Evolutionary conservation across 768 basidiomycete species (phyloP), one percentile per base, ranked within the genome.

Genomic region (Rhodotorula kratochvilovae): DNA sequence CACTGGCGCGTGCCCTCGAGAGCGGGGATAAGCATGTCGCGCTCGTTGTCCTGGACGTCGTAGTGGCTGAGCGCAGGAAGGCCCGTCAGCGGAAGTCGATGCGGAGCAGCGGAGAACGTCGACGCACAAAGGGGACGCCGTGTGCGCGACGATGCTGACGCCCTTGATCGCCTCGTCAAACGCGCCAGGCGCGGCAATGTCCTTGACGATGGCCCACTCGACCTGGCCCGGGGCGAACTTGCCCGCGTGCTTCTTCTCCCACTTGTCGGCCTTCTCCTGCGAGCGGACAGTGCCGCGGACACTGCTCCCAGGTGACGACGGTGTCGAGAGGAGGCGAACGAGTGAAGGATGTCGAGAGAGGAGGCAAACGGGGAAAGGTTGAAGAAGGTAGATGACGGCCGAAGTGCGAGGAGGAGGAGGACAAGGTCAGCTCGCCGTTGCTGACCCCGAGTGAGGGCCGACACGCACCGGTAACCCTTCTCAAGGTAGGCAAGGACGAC

Each of bases 151-250:
- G 0, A 84, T 89, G 67, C 88, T 86, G 10, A 91, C 87, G 1
- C 84, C 89, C 79, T 87, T 85, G 69, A 91, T 88, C 2, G 87
- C 89, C 61, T 89, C 86, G 78, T 92, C 90, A 70, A 91, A 93
- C 1, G 87, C 89, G 13, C 85, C 86, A 6, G 68, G 50, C 1
- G 21, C 35, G 1, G 82, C 82, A 68, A 92, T 88, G 76, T 93
- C 90, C 60, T 85, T 83, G 0, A 92, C 89, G 33, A 90, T 63
- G 35, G 85, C 85, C 61, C 87, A 79, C 73, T 89, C 87, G 76
- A 91, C 85, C 66, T 82, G 84, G 25, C 46, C 60, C 27, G 59
- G 15, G 36, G 43, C 33, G 13, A 43, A 57, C 56, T 23, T 15
- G 56, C 12, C 33, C 67, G 84, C 84, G 0, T 81, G 78, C 33